Evolutionary conservation across 805 yeast species (phyloP).

Genomic region (Metschnikowia lachancei): DNA sequence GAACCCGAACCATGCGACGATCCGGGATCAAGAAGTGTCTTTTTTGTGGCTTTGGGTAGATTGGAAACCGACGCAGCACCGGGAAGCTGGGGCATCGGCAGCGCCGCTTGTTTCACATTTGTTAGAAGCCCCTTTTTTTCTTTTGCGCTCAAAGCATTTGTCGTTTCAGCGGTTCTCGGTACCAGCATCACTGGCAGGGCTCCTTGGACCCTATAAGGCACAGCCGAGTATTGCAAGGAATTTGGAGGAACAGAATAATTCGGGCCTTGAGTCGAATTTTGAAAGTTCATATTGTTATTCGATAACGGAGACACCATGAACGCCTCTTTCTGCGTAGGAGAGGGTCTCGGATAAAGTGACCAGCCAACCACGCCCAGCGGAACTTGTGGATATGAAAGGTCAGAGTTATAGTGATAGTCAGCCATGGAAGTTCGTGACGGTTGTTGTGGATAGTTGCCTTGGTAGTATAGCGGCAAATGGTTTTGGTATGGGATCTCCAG

Average conservation of each 20-base stretch:
- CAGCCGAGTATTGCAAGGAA: conserved; percentile 5
- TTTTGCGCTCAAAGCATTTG: neutral
- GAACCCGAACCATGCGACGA: neutral
- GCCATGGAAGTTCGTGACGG: conserved; percentile 3
- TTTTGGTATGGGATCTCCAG: conserved; percentile 5
- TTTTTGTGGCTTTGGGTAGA: neutral
- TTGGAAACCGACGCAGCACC: neutral
- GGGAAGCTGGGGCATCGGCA: neutral
- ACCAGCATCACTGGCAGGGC: conserved; percentile 2
- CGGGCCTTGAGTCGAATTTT: neutral
- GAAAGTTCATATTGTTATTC: conserved; percentile 1
- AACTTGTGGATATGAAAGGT: conserved; percentile 8
- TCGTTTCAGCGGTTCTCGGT: conserved; percentile 1
- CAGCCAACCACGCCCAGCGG: neutral
- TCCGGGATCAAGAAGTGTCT: neutral
- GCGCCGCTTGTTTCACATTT: neutral
- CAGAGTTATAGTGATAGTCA: conserved; percentile 6
- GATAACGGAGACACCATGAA: conserved; percentile 9
- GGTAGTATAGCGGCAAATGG: conserved; percentile 3
- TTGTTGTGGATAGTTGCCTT: conserved; percentile 1
- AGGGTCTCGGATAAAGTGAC: conserved; percentile 2
- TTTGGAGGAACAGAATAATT: neutral
- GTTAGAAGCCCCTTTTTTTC: neutral
- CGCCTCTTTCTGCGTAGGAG: conserved; percentile 6
- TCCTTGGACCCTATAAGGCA: conserved; percentile 1